Conservation (phyloP, 805 yeast species). For the Kodamaea jinghongensis region DNA sequence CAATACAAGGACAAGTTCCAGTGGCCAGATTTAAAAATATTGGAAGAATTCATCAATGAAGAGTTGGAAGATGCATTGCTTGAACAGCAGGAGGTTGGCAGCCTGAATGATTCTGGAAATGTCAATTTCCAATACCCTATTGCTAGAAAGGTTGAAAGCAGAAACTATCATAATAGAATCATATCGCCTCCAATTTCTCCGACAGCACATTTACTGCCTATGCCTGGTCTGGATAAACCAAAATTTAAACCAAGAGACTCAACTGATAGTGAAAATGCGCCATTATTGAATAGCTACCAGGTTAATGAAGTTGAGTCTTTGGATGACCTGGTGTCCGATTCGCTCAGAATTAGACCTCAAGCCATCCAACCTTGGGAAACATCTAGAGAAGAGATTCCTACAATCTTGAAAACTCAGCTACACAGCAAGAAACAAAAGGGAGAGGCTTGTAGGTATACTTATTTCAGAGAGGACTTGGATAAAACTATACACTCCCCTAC, state of each 20-base stretch:
- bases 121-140: slow-evolving; percentile 30
- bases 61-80: slow-evolving; percentile 47
- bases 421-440: slow-evolving; percentile 5
- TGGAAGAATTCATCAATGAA: slow-evolving; percentile 73
- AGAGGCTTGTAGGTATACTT: slow-evolving; percentile 68
- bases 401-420: slow-evolving; percentile 23
- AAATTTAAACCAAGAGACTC: neutral
- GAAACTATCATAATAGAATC: neutral
- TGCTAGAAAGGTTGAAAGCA: slow-evolving; percentile 4
- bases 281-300: slow-evolving; percentile 28
- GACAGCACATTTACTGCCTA: slow-evolving; percentile 3
- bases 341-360: slow-evolving; percentile 65
- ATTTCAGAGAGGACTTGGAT: slow-evolving; percentile 84
- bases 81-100: slow-evolving; percentile 21
- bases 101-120: slow-evolving; percentile 16
- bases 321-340: slow-evolving; percentile 37
- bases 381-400: slow-evolving; percentile 25
- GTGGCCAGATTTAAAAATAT: slow-evolving; percentile 84
- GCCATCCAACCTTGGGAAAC: slow-evolving; percentile 73
- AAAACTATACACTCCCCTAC: slow-evolving; percentile 90
- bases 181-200: slow-evolving; percentile 3
- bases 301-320: slow-evolving; percentile 32
- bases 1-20: slow-evolving; percentile 28
- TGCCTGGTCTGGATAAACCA: neutral
- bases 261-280: slow-evolving; percentile 21